Base-by-base conservation (phyloP, 2,329 filamentous ascomycete species). In the Septoria petroselini region DNA sequence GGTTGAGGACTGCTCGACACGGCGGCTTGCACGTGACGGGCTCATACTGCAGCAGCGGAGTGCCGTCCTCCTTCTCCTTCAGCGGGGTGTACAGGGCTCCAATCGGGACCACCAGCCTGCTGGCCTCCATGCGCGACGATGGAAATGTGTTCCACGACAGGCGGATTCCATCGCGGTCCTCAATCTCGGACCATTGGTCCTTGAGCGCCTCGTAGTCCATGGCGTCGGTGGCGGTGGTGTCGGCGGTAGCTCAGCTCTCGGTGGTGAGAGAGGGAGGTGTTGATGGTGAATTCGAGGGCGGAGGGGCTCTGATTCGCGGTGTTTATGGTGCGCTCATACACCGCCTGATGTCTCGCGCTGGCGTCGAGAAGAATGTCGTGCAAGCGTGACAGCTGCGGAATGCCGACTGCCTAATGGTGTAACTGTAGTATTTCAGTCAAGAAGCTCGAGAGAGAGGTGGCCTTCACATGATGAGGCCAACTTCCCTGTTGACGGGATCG, bases 101-200 rank as follows among this genome's bases (percentile, higher is more conserved):
- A 65, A 98, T 96, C 54, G 93, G 93, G 29, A 97, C 93, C 12
- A 67, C 64, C 46, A 67, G 62, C 23, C 65, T 59, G 56, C 62
- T 65, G 52, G 65, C 65, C 50, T 67, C 91, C 90, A 98, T 96
- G 70, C 93, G 89, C 66, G 91, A 91, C 76, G 91, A 96, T 41
- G 93, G 93, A 67, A 98, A 95, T 54, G 94, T 94, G 70, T 98
- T 98, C 93, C 93, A 98, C 73, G 91, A 96, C 60, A 98, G 79
- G 57, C 93, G 85, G 66, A 97, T 83, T 54, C 93, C 93, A 82
- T 98, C 93, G 62, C 88, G 84, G 67, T 98, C 93, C 76, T 98
- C 93, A 52, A 95, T 85, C 70, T 96, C 90, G 66, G 85, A 89
- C 91, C 91, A 96, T 75, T 91, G 86, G 73, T 96, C 91, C 75